These are phyloP conservation scores for Friedmanniomyces simplex DNA, from an alignment of 495 filamentous ascomycete species.

Conservation along the genomic window DNA sequence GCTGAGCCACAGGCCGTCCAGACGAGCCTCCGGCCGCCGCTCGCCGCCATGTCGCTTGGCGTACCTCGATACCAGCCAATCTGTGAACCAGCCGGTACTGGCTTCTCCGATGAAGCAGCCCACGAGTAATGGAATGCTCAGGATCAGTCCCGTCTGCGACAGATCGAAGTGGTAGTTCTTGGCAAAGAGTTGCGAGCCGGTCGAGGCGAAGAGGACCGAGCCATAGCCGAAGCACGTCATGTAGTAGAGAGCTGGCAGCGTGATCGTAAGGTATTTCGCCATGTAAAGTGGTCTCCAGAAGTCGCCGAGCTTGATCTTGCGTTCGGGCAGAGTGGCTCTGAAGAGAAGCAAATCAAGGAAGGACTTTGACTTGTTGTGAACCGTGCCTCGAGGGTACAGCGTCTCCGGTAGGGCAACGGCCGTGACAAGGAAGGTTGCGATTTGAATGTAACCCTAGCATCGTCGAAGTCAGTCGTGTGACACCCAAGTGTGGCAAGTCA, in stretches of 20 bases:
- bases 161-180: constrained; percentile 26
- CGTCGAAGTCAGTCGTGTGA: neutral
- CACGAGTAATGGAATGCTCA: constrained; percentile 25
- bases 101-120: constrained; percentile 30
- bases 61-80: constrained; percentile 24
- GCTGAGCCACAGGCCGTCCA: constrained; percentile 17
- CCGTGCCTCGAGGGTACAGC: constrained; percentile 2
- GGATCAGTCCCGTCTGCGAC: constrained; percentile 27
- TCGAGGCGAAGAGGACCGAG: constrained; percentile 25
- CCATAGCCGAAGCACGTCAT: constrained; percentile 24
- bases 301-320: constrained; percentile 20
- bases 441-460: constrained; percentile 7
- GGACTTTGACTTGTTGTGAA: neutral
- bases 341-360: constrained; percentile 16
- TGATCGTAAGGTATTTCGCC: constrained; percentile 24
- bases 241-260: constrained; percentile 26
- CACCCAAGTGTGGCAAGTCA: neutral
- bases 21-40: constrained; percentile 27
- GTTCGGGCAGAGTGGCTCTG: neutral
- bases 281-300: constrained; percentile 22
- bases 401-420: constrained; percentile 18
- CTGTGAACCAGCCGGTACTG: constrained; percentile 26
- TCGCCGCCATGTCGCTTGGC: constrained; percentile 22
- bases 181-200: constrained; percentile 12
- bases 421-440: constrained; percentile 6